Base-by-base conservation (phyloP, 768 basidiomycete species). In the Phaeolepiota aurea region DNA sequence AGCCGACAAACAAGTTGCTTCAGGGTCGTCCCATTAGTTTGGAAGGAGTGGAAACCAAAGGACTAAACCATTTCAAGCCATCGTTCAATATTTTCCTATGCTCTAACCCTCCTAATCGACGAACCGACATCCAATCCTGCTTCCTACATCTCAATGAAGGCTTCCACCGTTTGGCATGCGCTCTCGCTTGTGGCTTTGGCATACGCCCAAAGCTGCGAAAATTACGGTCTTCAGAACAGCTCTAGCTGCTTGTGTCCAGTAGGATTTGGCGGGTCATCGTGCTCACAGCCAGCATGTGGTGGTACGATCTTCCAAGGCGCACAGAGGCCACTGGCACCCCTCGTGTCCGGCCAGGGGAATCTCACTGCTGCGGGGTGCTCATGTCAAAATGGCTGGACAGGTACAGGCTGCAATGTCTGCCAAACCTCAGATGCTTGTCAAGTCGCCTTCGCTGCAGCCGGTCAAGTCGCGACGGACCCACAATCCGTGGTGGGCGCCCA, bases 401-500 rank as follows among this genome's bases (percentile, higher is more conserved):
- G 89, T 7, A 64, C 66, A 1, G 84, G 76, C 0, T 90, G 87
- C 56, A 88, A 87, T 51, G 87, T 93, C 25, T 94, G 92, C 54
- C 66, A 71, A 42, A 70, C 65, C 7, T 53, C 79, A 1, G 66
- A 63, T 39, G 82, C 86, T 0, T 96, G 92, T 56, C 76, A 83
- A 51, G 58, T 54, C 32, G 88, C 75, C 3, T 78, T 74, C 51
- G 54, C 66, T 37, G 61, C 76, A 1, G 61, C 62, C 30, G 62
- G 57, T 7, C 55, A 59, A 21, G 57, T 64, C 12, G 47, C 64
- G 3, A 56, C 63, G 2, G 56, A 54, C 41, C 48, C 55, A n/a
- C 41, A 56, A 7, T 48, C 57, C 10, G 46, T 61, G 12, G 44
- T 45, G 15, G 61, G 51, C 21, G 41, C 44, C 21, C 42, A 56